These are phyloP conservation scores for Whalleya microplaca DNA, from an alignment of 2,329 filamentous ascomycete species.

Conservation along the genomic window DNA sequence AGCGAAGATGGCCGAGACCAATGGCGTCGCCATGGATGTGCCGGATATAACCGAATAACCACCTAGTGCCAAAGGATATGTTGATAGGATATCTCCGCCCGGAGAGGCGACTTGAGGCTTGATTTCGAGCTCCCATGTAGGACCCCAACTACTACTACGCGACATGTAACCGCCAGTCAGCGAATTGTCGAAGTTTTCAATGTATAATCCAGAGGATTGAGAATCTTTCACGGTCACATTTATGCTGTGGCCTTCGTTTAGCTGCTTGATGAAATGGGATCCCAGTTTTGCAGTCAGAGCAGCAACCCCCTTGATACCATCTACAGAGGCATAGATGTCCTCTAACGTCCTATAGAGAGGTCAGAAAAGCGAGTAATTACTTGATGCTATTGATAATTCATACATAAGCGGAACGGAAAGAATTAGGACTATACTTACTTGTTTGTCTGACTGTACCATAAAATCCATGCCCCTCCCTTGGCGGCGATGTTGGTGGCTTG, in stretches of 20 bases:
- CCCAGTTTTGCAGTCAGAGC: conserved; percentile 27
- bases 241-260: conserved; percentile 28
- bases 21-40: conserved; percentile 59
- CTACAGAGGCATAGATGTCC: not conserved
- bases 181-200: conserved; percentile 23
- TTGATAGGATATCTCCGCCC: conserved; percentile 56
- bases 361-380: not conserved
- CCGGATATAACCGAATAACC: conserved; percentile 54
- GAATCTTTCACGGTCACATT: conserved; percentile 26
- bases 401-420: not conserved
- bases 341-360: not conserved
- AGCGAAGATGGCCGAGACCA: conserved; percentile 45
- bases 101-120: conserved; percentile 54
- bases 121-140: conserved; percentile 49
- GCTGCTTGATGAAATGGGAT: conserved; percentile 26
- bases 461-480: conserved; percentile 46
- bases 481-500: conserved; percentile 46
- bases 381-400: not conserved
- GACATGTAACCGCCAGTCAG: conserved; percentile 42
- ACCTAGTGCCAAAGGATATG: conserved; percentile 47
- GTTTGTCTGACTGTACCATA: conserved; percentile 41
- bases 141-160: conserved; percentile 49
- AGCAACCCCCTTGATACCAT: conserved; percentile 19
- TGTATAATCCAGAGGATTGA: conserved; percentile 8
- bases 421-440: conserved; percentile 18